Base-by-base conservation (phyloP, 2,329 filamentous ascomycete species). In the Gnomoniopsis smithogilvyi region DNA sequence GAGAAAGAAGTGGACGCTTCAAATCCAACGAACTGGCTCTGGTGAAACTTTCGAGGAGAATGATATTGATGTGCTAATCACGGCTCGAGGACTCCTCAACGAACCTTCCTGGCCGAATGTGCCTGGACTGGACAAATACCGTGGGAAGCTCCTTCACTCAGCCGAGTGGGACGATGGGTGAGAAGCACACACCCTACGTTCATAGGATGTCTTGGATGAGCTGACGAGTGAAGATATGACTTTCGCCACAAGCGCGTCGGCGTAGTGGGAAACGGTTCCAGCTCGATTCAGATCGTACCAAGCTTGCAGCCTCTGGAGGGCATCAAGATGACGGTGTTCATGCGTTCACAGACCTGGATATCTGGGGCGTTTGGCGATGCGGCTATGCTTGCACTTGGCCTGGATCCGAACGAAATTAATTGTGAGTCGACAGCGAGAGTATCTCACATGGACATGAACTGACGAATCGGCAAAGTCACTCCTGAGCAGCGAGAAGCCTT, bases 241-340 rank as follows among this genome's bases (percentile, higher is more conserved):
- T 79, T 80, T 52, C 71, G 64, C 46, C 73, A 76, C 61, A 82
- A 82, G 67, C 70, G 70, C 55, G 70, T 83, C 17, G 80, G 76
- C 8, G 68, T 83, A 4, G 77, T 83, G 49, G 80, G 80, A n/a
- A 78, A 78, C 56, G 80, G 80, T 14, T 79, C 78, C 21, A 81
- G 78, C 62, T 75, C 74, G 1, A 81, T 82, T 61, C 80, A 83
- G 60, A 82, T 83, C 56, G 72, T 83, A 10, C 80, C 80, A 1
- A 68, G 64, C 6, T 68, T 84, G 43, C 79, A 80, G 63, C 76
- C 76, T 60, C 45, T 75, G 2, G 69, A 76, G 53, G 78, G 76
- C 3, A 62, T 71, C 3, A 64, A 72, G 11, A 65, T 81, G 30
- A 75, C 71, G 6, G 77, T 76, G 56, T 82, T 81, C 62, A 74